Evolutionary conservation across 208 protist genomes (phyloP).

Genomic region (Leishmania turanica): DNA sequence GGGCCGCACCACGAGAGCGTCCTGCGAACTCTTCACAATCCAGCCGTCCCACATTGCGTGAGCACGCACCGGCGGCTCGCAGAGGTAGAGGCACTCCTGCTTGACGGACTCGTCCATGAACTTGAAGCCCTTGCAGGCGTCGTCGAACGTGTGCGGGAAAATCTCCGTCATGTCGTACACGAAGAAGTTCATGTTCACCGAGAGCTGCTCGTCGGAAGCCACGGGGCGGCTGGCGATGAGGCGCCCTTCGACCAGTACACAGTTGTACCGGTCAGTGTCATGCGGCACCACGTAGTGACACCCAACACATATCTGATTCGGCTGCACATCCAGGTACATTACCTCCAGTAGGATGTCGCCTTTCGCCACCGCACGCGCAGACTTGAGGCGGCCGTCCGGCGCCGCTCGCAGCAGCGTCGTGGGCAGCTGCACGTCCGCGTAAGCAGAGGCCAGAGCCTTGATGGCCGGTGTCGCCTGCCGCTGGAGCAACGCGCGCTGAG

Average conservation of each 20-base stretch:
- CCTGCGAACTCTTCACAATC: constrained; percentile 65
- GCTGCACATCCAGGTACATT: constrained; percentile 72
- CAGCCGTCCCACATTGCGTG: constrained; percentile 86
- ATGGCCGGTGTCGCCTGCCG: constrained; percentile 59
- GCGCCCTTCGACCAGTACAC: constrained; percentile 77
- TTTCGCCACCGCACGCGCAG: constrained; percentile 31
- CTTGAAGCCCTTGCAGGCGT: constrained; percentile 72
- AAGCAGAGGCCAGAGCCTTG: constrained; percentile 44
- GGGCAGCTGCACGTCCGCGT: constrained; percentile 51
- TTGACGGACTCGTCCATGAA: constrained; percentile 66
- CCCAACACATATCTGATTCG: constrained; percentile 61
- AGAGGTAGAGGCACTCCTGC: constrained; percentile 74
- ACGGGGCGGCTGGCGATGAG: constrained; percentile 57
- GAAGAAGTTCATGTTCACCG: constrained; percentile 88
- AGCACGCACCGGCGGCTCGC: constrained; percentile 79
- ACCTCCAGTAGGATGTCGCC: constrained; percentile 70
- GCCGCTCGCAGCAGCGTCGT: constrained; percentile 33
- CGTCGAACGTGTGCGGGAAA: constrained; percentile 56
- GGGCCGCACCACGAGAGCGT: constrained; percentile 54
- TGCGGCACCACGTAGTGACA: constrained; percentile 63
- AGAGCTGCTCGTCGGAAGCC: constrained; percentile 40
- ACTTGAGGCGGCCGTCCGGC: constrained; percentile 39
- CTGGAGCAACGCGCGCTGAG: constrained; percentile 46
- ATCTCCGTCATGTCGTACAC: constrained; percentile 83
- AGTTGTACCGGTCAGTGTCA: constrained; percentile 48